Base-by-base conservation (phyloP, 78 protist genomes). In the Chrysochromulina tobinii region DNA sequence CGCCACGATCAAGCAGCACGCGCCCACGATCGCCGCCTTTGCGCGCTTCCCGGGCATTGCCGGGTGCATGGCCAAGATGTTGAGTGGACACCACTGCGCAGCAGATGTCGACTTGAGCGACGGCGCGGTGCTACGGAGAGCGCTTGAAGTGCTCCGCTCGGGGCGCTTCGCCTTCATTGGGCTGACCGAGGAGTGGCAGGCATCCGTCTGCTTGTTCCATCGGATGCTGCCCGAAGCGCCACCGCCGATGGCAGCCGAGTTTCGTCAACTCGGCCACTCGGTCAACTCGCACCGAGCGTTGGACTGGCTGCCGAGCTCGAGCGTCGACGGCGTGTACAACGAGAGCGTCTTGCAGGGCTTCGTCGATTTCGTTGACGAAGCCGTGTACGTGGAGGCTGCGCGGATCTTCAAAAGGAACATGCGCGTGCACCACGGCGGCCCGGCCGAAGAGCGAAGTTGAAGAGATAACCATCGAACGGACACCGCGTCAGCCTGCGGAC, bases 11-110 rank as follows among this genome's bases (percentile, higher is more conserved):
- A 75, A 75, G 83, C 27, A 27, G 12, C 14, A 1, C 58, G 83
- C 83, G 83, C 83, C 83, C 27, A 75, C 83, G 27, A n/a, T 75
- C 58, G 83, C 8, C 58, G 12, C 21, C 58, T 75, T 11, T 21
- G 83, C 83, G 55, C 83, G 83, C 51, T 75, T 50, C 83, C 83
- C 87, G 11, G 87, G 58, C 51, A 64, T 54, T 17, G 58, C 48
- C 18, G 64, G 51, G 51, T 79, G 87, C 61, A 3, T 5, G 87
- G 48, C 64, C 11, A 53, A 54, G 87, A 79, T 79, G 87, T 64
- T 79, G 23, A 1, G 11, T 0, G 87, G 87, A 2, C 15, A 2
- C 25, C 48, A 8, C 48, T 51, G 87, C 61, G 38, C 12, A 38
- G 23, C 23, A 14, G 48, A 0, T 0, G 54, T 12, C 4, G 2